Percentiles rank a stretch among this genome's conserved stretches.
Evolutionary conservation across 2,329 filamentous ascomycete genomes (phyloP).

Genomic region (Alternaria incomplexa): DNA sequence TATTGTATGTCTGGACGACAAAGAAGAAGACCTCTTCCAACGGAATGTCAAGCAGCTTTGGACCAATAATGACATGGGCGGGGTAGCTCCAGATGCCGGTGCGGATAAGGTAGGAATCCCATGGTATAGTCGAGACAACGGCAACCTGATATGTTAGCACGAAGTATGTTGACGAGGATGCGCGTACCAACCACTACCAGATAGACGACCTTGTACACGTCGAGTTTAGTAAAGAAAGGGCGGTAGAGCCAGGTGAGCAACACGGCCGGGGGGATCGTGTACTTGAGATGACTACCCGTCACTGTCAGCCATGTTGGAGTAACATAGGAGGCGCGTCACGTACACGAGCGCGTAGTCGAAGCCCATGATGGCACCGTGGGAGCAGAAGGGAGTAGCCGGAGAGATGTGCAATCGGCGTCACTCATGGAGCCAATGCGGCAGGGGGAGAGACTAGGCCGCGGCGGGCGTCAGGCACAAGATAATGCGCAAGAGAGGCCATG

Average conservation of each 20-base stretch:
- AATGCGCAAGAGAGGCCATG: conserved; percentile 9
- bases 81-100: conserved; percentile 75
- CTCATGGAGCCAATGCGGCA: conserved; percentile 19
- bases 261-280: conserved; percentile 69
- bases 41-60: conserved; percentile 68
- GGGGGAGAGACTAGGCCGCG: conserved; percentile 25
- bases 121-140: conserved; percentile 72
- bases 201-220: conserved; percentile 67
- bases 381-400: conserved; percentile 11
- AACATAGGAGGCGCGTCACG: conserved; percentile 37
- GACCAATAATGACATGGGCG: conserved; percentile 66
- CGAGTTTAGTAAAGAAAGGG: conserved; percentile 67
- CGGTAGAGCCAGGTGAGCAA: conserved; percentile 64
- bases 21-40: conserved; percentile 80
- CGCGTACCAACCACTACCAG: conserved; percentile 57
- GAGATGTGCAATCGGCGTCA: conserved; percentile 21
- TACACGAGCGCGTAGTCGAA: conserved; percentile 69
- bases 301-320: conserved; percentile 16
- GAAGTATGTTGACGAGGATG: neutral
- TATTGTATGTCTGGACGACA: conserved; percentile 76
- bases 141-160: conserved; percentile 58
- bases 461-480: conserved; percentile 20
- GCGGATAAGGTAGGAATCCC: conserved; percentile 77
- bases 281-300: conserved; percentile 64
- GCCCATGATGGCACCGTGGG: conserved; percentile 54